Percentiles rank a stretch among this genome's conserved stretches.
phyloP scores from a whole-genome alignment of 306 rosid species.

The Lagenaria siceraria region DNA sequence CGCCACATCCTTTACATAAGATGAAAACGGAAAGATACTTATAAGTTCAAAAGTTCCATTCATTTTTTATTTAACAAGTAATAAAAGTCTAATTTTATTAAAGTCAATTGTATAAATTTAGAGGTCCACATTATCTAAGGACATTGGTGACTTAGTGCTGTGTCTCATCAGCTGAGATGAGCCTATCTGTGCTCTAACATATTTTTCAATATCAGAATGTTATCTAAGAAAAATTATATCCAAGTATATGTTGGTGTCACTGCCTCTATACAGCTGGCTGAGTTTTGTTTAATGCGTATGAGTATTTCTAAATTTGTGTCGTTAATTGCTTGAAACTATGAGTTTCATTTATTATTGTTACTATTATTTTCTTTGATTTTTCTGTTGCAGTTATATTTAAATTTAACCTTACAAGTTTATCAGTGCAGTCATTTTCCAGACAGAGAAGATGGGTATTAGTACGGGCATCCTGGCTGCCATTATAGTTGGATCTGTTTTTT shows the following conservation, averaged over 20 bases:
- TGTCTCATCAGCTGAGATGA: not conserved
- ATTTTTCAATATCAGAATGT: not conserved
- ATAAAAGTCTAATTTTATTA: not conserved
- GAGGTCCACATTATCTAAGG: not conserved
- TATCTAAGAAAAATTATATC: not conserved
- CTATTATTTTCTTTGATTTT: not conserved
- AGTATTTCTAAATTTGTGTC: not conserved
- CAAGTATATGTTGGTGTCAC: not conserved
- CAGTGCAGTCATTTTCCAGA: conserved; percentile 20
- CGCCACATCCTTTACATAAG: not conserved
- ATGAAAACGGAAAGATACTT: not conserved
- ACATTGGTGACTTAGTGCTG: not conserved
- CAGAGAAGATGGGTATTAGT: conserved; percentile 13
- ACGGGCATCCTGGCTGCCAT: conserved; percentile 27
- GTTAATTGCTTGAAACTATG: not conserved
- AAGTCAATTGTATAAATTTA: not conserved
- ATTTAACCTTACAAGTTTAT: not conserved
- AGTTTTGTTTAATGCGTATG: not conserved
- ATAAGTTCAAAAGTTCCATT: not conserved
- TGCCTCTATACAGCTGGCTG: not conserved
- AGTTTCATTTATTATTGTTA: not conserved
- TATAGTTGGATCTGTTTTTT: conserved; percentile 33
- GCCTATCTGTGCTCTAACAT: not conserved
- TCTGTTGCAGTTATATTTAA: not conserved
- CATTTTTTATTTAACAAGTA: not conserved